Evolutionary conservation across 371 early-diverging fungal genomes (phyloP), one percentile per base, ranked within the genome.

Genomic region (Syncephalastrum racemosum): DNA sequence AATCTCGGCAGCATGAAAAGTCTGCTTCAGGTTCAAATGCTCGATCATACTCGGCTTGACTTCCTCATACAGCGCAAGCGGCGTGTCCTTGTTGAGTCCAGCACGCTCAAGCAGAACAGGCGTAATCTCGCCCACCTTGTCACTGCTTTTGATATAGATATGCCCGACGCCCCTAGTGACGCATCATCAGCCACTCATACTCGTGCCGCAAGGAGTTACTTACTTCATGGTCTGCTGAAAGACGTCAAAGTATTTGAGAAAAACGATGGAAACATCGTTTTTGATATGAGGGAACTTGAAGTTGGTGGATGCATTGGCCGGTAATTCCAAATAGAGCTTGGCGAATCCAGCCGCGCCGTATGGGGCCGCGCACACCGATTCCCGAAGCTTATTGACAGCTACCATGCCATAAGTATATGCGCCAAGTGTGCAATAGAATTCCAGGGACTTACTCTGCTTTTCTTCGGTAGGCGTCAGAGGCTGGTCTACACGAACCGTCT

Each of bases 11-110:
- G 68, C 61, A 5, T 55, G 58, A 66, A 93, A 91, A 0, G 89
- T 88, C 18, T 60, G 49, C 49, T 83, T 81, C 19, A 67, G 56
- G 59, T 85, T 85, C 75, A 90, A 70, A 12, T 61, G 63, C 41
- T 92, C 94, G 45, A 95, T 85, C 88, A 91, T 84, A 16, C 80
- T 80, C 3, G 93, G 93, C 78, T 92, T 92, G 59, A 94, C 83
- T 73, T 96, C 96, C 84, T 96, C 96, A 59, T 77, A 94, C 5
- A 94, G 59, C 45, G 66, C 58, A 20, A 95, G 40, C 0, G 81
- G 67, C 0, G 86, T 86, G 50, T 73, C 75, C 2, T 73, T 56
- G 4, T 89, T 79, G 20, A 92, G 67, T 0, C 70, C 73, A 27
- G 78, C 83, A 50, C 77, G 75, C 45, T 80, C 78, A 10, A 70